Evolutionary conservation across 495 filamentous ascomycete genomes (phyloP), one percentile per base, ranked within the genome.

Genomic region (Tetracladium marchalianum): DNA sequence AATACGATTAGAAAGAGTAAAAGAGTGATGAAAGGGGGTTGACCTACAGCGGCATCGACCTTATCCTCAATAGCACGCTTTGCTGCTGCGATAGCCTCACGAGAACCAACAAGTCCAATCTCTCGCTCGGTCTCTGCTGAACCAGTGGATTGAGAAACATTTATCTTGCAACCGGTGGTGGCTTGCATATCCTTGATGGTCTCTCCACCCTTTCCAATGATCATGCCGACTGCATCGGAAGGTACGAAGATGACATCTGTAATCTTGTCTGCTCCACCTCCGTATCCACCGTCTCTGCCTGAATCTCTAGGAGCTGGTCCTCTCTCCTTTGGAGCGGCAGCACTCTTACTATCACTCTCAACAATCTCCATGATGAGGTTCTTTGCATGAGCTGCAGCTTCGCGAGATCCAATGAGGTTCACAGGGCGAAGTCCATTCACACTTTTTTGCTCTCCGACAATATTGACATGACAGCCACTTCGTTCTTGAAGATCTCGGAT

Each of bases 401-500:
- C 69, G 17, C 73, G 69, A 10, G 75, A 75, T 27, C 86, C 86
- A 49, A 92, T 90, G 17, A 92, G 73, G 54, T 92, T 90, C 39
- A 92, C 84, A 27, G 86, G 86, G 9, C 86, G 78, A 34, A 90
- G 70, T 17, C 86, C 86, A 53, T 89, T 87, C 24, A 89, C 72
- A 58, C 82, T 88, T 67, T 90, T 88, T 43, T 84, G 81, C 62
- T 92, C 85, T 38, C 82, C 82, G 2, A 90, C 82, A 50, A 92
- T 90, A 62, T 92, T 92, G 47, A 92, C 85, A 62, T 92, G 86
- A 53, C 86, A 92, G 1, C 78, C 81, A 52, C 82, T 87, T 44
- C 84, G 75, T 57, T 92, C 86, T 59, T 92, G 86, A 11, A 90
- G 77, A 62, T 96, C 90, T 31, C 90, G 81, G 51, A 90, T 90